A percentile compares a stretch with the other conserved stretches of the same genome.
phyloP scores from a whole-genome alignment of 768 basidiomycete genomes.

The Pisolithus sp. region DNA sequence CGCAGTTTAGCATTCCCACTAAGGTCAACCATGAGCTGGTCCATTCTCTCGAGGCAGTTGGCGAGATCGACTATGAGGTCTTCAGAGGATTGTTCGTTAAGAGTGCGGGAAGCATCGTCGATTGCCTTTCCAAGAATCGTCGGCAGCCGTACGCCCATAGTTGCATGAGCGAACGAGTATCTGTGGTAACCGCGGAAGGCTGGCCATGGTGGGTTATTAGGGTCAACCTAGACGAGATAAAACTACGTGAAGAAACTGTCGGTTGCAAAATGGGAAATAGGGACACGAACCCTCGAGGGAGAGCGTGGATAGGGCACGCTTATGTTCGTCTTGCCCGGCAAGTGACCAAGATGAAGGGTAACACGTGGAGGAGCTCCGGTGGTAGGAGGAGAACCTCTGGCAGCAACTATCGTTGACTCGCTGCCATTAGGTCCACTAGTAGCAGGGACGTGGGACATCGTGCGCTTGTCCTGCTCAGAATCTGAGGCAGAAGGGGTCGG shows the following conservation, averaged over 20 bases:
- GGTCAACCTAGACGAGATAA: slow-evolving; percentile 50
- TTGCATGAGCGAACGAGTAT: slow-evolving; percentile 83
- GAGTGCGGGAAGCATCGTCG: slow-evolving; percentile 81
- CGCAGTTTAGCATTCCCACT: slow-evolving; percentile 78
- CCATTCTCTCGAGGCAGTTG: slow-evolving; percentile 84
- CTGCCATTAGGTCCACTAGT: slow-evolving; percentile 6
- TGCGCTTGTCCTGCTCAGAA: slow-evolving; percentile 4
- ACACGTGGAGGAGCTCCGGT: slow-evolving; percentile 47
- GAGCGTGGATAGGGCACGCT: slow-evolving; percentile 70
- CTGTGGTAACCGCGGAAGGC: slow-evolving; percentile 78
- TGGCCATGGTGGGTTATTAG: slow-evolving; percentile 80
- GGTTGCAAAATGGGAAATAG: background rate
- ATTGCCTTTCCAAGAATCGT: slow-evolving; percentile 96
- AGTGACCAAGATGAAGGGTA: slow-evolving; percentile 66
- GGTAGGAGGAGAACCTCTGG: slow-evolving; percentile 10
- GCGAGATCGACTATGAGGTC: slow-evolving; percentile 81
- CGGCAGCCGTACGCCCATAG: slow-evolving; percentile 93
- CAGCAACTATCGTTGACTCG: background rate
- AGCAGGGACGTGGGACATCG: background rate
- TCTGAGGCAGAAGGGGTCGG: slow-evolving; percentile 25
- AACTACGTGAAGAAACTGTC: background rate
- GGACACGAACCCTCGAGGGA: slow-evolving; percentile 51
- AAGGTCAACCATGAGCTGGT: slow-evolving; percentile 80
- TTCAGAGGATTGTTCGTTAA: slow-evolving; percentile 80
- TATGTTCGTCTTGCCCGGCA: slow-evolving; percentile 68